phyloP scores from a whole-genome alignment of 768 basidiomycete species.

The Leccinum imitatum region DNA sequence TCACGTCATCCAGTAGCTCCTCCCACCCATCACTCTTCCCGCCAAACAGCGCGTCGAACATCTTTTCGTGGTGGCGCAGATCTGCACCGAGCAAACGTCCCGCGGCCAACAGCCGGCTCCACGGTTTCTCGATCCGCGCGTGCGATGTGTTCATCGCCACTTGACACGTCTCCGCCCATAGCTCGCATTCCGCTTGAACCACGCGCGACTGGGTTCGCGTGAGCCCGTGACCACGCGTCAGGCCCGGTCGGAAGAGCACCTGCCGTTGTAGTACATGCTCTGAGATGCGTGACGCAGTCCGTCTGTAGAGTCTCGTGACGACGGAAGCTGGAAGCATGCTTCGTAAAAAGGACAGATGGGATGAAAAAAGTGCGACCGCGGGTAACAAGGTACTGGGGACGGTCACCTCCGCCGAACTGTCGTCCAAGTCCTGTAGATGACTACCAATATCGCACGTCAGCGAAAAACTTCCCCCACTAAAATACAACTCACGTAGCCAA shows the following conservation, averaged over 20 bases:
- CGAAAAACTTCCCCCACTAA: neutral
- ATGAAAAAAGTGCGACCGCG: slow-evolving; percentile 77
- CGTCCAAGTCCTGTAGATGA: slow-evolving; percentile 11
- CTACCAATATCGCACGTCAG: slow-evolving; percentile 13
- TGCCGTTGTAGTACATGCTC: slow-evolving; percentile 83
- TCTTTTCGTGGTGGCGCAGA: slow-evolving; percentile 34
- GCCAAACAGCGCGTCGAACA: slow-evolving; percentile 16
- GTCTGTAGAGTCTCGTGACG: slow-evolving; percentile 69
- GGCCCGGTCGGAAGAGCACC: slow-evolving; percentile 73
- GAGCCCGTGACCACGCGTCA: slow-evolving; percentile 40
- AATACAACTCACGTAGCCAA: slow-evolving; percentile 40
- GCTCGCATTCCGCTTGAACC: slow-evolving; percentile 69
- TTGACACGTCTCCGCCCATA: slow-evolving; percentile 82
- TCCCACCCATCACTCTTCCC: slow-evolving; percentile 49
- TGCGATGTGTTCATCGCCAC: slow-evolving; percentile 48
- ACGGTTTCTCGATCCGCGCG: slow-evolving; percentile 67
- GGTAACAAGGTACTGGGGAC: slow-evolving; percentile 72
- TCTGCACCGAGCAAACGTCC: slow-evolving; percentile 66
- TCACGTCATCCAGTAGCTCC: slow-evolving; percentile 41
- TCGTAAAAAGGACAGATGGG: slow-evolving; percentile 71
- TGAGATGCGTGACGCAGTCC: slow-evolving; percentile 65
- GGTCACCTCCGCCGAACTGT: slow-evolving; percentile 35
- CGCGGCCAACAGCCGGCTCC: slow-evolving; percentile 71
- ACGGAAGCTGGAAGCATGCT: slow-evolving; percentile 57
- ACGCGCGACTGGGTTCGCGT: slow-evolving; percentile 50